A percentile compares a stretch with the other conserved stretches of the same genome.
phyloP scores from a whole-genome alignment of 2,329 filamentous ascomycete genomes.

The Bipolaris victoriae region DNA sequence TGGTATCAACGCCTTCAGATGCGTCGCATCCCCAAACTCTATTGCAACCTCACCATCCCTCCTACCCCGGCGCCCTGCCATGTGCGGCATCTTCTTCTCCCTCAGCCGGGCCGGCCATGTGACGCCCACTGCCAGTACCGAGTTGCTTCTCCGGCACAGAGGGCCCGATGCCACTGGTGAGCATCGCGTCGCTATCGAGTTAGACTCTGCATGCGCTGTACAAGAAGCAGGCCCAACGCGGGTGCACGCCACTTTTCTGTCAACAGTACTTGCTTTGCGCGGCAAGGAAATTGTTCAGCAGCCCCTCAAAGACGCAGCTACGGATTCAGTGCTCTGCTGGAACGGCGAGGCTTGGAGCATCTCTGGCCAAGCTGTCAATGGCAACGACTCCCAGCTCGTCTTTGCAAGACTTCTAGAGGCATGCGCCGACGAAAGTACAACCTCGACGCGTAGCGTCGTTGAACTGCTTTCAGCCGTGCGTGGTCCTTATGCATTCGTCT shows the following conservation, averaged over 20 bases:
- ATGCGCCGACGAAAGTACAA: slow-evolving; percentile 3
- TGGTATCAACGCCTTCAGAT: slow-evolving; percentile 2
- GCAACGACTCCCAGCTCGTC: slow-evolving; percentile 79
- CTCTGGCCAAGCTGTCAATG: slow-evolving; percentile 61
- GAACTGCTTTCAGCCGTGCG: slow-evolving; percentile 36
- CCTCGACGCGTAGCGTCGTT: slow-evolving; percentile 23
- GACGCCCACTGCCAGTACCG: slow-evolving; percentile 32
- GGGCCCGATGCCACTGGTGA: slow-evolving; percentile 41
- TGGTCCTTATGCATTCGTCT: slow-evolving; percentile 91
- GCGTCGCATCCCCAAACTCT: slow-evolving; percentile 16
- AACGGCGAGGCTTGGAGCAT: slow-evolving; percentile 96
- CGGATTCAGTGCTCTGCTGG: slow-evolving; percentile 82
- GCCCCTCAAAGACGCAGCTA: slow-evolving; percentile 67
- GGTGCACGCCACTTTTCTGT: slow-evolving; percentile 68
- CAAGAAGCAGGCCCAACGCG: background rate
- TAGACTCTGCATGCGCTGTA: background rate
- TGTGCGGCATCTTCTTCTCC: slow-evolving; percentile 61
- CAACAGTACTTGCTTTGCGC: slow-evolving; percentile 89
- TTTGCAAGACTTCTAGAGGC: slow-evolving; percentile 62
- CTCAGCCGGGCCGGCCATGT: slow-evolving; percentile 44
- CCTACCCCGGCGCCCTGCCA: slow-evolving; percentile 15
- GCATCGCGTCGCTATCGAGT: slow-evolving; percentile 24
- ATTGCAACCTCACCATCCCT: slow-evolving; percentile 10
- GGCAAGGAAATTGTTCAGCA: slow-evolving; percentile 74
- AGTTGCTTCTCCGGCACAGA: slow-evolving; percentile 37